A percentile compares a stretch with the other conserved stretches of the same genome.
These are phyloP conservation scores for Colletotrichum sansevieriae DNA, from an alignment of 2,329 filamentous ascomycete species.

Conservation along the genomic window DNA sequence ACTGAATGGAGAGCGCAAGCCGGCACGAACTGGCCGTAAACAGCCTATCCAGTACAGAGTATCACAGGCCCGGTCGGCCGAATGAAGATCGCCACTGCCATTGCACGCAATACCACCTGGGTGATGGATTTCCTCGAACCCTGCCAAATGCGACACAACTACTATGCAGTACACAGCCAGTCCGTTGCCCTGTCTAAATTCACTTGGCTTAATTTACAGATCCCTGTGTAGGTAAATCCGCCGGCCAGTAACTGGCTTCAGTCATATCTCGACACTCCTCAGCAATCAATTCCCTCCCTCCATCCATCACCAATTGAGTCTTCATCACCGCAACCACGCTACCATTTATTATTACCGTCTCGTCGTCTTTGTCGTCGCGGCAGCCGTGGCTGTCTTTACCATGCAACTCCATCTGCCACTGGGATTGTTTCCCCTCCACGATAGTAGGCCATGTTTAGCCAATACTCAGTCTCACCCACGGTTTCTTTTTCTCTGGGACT, in stretches of 20 bases:
- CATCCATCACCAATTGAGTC: conserved; percentile 24
- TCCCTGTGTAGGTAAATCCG: conserved; percentile 25
- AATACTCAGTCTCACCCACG: conserved; percentile 9
- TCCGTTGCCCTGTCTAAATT: conserved; percentile 27
- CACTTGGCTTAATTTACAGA: conserved; percentile 38
- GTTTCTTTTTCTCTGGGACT: conserved; percentile 9
- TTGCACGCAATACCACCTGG: conserved; percentile 1
- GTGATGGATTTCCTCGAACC: conserved; percentile 17
- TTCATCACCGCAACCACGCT: conserved; percentile 1
- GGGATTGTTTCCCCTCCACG: not conserved
- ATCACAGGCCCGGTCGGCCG: conserved; percentile 26
- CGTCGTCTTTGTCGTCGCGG: conserved; percentile 18
- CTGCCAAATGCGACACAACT: conserved; percentile 15
- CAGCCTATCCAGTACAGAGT: not conserved
- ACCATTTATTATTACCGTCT: conserved; percentile 1
- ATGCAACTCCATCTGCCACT: conserved; percentile 15
- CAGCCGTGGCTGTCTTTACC: conserved; percentile 23
- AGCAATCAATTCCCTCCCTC: conserved; percentile 19
- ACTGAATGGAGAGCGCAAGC: not conserved
- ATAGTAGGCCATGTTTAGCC: not conserved
- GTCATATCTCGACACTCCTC: conserved; percentile 31
- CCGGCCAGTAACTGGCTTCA: conserved; percentile 18
- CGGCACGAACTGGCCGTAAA: conserved; percentile 4
- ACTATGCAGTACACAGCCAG: too few relatives aligned
- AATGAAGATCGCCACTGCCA: conserved; percentile 35